Evolutionary conservation across 306 rosid species (phyloP).

Genomic region (Clitoria ternatea): DNA sequence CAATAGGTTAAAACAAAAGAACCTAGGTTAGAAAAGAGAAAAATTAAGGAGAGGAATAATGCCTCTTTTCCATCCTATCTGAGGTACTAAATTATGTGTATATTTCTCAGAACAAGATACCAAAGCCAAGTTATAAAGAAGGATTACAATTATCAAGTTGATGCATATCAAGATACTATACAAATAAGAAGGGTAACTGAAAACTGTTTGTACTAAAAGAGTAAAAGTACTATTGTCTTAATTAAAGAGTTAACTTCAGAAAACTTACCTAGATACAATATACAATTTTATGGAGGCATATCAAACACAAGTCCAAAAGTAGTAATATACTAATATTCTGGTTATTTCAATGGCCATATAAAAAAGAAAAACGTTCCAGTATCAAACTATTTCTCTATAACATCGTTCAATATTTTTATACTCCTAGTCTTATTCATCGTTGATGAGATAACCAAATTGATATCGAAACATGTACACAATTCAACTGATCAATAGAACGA

Average conservation of each 20-base stretch:
- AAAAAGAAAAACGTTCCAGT: neutral
- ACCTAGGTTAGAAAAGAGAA: neutral
- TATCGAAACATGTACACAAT: no score
- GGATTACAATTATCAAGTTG: neutral
- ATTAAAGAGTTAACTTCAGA: neutral
- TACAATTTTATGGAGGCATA: neutral
- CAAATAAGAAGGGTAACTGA: neutral
- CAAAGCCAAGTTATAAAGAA: conserved; percentile 8
- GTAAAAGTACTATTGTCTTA: neutral
- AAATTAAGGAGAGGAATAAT: neutral
- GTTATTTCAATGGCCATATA: conserved; percentile 1
- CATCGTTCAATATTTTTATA: no score
- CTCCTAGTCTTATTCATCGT: no score
- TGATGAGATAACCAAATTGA: no score
- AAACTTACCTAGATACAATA: conserved; percentile 4
- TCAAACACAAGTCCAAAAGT: conserved; percentile 1
- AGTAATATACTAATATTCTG: neutral
- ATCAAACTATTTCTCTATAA: no score
- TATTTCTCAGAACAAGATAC: neutral
- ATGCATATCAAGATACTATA: neutral
- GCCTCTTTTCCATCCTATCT: conserved; percentile 3
- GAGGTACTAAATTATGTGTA: neutral
- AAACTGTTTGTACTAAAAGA: conserved; percentile 2
- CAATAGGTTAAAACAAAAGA: neutral
- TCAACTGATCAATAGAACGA: no score